These are phyloP conservation scores for Trichophyton rubrum DNA, from an alignment of 2,329 filamentous ascomycete species.

Conservation along the genomic window DNA sequence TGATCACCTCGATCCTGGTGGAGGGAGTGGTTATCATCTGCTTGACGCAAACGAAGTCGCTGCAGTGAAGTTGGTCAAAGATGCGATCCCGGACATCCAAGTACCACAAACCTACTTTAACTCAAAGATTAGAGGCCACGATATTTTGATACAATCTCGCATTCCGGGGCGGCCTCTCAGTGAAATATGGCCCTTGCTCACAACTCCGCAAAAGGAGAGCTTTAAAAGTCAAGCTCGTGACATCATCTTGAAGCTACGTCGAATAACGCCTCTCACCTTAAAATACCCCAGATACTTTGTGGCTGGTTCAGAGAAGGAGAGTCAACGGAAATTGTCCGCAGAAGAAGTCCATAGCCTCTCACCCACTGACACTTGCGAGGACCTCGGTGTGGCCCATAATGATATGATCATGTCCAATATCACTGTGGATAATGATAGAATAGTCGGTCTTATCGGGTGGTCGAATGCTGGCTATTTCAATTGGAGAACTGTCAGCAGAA, in stretches of 20 bases:
- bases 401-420: slow-evolving; percentile 27
- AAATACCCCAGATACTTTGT: slow-evolving; percentile 14
- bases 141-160: slow-evolving; percentile 29
- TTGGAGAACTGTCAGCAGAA: slow-evolving; percentile 20
- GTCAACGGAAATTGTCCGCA: neutral
- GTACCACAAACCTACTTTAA: slow-evolving; percentile 28
- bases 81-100: slow-evolving; percentile 22
- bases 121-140: slow-evolving; percentile 27
- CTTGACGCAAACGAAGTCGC: slow-evolving; percentile 28
- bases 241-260: slow-evolving; percentile 18
- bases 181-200: slow-evolving; percentile 20
- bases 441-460: slow-evolving; percentile 31
- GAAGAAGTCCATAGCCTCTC: slow-evolving; percentile 22
- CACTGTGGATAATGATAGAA: slow-evolving; percentile 25
- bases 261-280: slow-evolving; percentile 2
- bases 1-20: slow-evolving; percentile 21
- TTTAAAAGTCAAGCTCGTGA: slow-evolving; percentile 28
- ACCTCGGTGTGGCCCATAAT: slow-evolving; percentile 27
- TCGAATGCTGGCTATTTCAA: slow-evolving; percentile 30
- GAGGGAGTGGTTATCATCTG: slow-evolving; percentile 20
- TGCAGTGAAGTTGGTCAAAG: slow-evolving; percentile 25
- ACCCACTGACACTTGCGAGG: slow-evolving; percentile 16
- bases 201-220: slow-evolving; percentile 20
- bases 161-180: slow-evolving; percentile 31
- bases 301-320: slow-evolving; percentile 9